A percentile compares a stretch with the other conserved stretches of the same genome.
Evolutionary conservation across 495 filamentous ascomycete species (phyloP).

Genomic region (Annulohypoxylon bovei): DNA sequence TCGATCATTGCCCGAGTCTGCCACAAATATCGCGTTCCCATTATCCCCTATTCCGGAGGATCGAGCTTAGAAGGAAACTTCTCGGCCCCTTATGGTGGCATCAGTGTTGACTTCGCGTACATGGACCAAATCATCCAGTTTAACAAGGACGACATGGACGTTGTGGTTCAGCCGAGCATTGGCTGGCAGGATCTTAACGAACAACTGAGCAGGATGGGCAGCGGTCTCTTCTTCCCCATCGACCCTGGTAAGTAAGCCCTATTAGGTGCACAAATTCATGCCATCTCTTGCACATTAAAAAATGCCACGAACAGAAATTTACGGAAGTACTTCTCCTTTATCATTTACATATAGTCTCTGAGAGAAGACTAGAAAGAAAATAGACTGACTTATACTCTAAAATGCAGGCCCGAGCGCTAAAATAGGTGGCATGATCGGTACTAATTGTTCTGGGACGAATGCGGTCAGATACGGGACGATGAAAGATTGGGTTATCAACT

Average conservation of each 20-base stretch:
- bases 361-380: neutral
- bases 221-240: constrained; percentile 88
- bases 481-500: constrained; percentile 86
- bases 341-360: neutral
- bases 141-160: constrained; percentile 88
- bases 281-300: constrained; percentile 36
- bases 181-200: constrained; percentile 92
- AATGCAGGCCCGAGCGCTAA: constrained; percentile 66
- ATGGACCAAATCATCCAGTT: constrained; percentile 86
- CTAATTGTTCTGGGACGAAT: constrained; percentile 82
- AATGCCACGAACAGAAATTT: neutral
- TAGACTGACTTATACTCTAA: constrained; percentile 29
- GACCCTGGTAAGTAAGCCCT: constrained; percentile 69
- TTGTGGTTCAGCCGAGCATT: constrained; percentile 89
- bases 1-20: constrained; percentile 82
- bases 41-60: constrained; percentile 88
- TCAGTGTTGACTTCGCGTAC: constrained; percentile 86
- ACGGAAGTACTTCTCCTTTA: neutral
- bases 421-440: constrained; percentile 81
- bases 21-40: constrained; percentile 82
- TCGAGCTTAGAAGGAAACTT: constrained; percentile 91
- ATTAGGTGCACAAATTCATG: constrained; percentile 21
- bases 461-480: constrained; percentile 85
- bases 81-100: constrained; percentile 82
- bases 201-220: constrained; percentile 71